These are phyloP conservation scores for Euryodendron excelsum DNA, from an alignment of 148 eudicot genomes.

Conservation along the genomic window DNA sequence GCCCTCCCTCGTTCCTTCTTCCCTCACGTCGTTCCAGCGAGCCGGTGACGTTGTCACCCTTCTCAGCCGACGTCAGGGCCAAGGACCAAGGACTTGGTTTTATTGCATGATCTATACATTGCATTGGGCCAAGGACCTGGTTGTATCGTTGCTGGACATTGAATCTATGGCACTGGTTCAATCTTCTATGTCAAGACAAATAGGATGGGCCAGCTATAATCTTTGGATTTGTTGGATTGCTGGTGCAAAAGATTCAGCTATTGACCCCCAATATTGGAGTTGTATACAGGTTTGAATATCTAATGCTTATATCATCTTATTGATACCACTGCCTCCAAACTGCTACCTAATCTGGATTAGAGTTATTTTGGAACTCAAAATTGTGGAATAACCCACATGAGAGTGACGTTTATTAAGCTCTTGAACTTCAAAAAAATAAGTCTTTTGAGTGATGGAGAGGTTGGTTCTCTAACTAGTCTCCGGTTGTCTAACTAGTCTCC, in stretches of 20 bases:
- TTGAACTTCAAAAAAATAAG: background rate
- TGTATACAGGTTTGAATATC: conserved; percentile 73
- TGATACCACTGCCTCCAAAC: background rate
- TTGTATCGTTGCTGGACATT: no score
- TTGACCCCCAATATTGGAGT: conserved; percentile 98
- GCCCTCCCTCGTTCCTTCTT: no score
- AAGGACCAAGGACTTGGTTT: no score
- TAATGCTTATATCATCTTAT: background rate
- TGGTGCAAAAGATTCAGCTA: conserved; percentile 94
- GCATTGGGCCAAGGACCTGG: no score
- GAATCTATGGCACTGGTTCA: no score
- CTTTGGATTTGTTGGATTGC: conserved; percentile 21
- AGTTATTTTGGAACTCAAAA: no score
- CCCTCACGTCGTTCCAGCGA: no score
- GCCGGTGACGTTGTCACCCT: no score
- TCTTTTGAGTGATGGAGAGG: background rate
- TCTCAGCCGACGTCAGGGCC: no score
- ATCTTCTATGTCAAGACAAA: background rate
- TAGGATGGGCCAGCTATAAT: background rate
- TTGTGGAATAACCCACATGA: background rate
- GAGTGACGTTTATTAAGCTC: background rate
- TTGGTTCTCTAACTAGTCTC: conserved; percentile 4
- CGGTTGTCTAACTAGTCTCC: background rate
- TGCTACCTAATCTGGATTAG: background rate
- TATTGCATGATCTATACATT: no score